Percentiles rank a stretch among this genome's conserved stretches.
Evolutionary conservation across 208 protist species (phyloP).

Genomic region (Tritrichomonas foetus): DNA sequence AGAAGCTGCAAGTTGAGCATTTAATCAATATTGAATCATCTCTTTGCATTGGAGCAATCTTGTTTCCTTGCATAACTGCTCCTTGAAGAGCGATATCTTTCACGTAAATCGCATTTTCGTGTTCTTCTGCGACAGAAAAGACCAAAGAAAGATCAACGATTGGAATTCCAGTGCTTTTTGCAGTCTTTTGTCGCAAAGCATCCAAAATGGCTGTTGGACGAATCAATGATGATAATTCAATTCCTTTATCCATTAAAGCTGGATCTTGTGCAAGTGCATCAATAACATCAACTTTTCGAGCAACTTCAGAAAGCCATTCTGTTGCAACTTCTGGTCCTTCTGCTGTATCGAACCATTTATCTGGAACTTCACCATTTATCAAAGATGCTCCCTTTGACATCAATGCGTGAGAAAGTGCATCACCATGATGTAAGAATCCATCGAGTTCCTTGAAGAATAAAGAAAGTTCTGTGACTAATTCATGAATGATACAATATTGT

Average conservation of each 20-base stretch:
- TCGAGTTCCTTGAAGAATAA: not conserved
- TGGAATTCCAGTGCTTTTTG: not conserved
- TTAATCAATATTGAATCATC: not conserved
- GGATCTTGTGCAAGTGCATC: not conserved
- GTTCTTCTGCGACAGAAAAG: not conserved
- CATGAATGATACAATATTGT: not conserved
- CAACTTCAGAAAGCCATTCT: conserved; percentile 15
- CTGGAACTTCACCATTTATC: not conserved
- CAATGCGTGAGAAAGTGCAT: not conserved
- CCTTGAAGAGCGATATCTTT: not conserved
- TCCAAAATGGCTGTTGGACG: not conserved
- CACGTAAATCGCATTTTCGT: not conserved
- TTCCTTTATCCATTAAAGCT: not conserved
- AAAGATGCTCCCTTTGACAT: not conserved
- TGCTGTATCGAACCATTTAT: not conserved
- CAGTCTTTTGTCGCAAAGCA: not conserved
- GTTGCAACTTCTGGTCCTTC: not conserved
- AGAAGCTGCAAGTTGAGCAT: not conserved
- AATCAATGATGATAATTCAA: not conserved
- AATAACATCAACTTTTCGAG: not conserved
- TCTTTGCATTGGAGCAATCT: not conserved
- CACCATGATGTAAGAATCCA: not conserved
- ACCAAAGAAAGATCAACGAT: not conserved
- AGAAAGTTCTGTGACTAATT: not conserved
- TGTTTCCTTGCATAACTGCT: not conserved